Base-by-base conservation (phyloP, 2,329 filamentous ascomycete species). In the Diaporthe nobilis region DNA sequence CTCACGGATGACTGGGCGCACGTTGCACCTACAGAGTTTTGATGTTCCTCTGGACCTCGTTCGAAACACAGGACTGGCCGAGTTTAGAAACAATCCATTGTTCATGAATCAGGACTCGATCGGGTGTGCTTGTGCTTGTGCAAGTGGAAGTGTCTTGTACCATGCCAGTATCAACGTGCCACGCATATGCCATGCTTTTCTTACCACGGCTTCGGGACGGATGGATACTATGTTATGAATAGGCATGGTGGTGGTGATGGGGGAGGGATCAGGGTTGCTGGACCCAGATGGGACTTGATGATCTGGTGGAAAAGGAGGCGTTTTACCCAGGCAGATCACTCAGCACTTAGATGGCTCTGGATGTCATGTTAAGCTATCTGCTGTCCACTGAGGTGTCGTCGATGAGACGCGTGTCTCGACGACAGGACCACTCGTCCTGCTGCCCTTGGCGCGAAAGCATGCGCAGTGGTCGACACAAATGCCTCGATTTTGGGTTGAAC, bases 21-120 rank as follows among this genome's bases (percentile, higher is more conserved):
- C 34, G 34, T 34, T 1, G 34, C 34, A 34, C 20, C 4, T 17
- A n/a, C 34, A 25, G 13, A 44, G 60, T 10, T n/a, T 8, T 44
- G 42, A 31, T 4, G 39, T 65, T 65, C 25, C 39, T 47, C 17
- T 65, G 39, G 13, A 34, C 42, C 22, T 12, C 17, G 25, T 65
- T 65, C 15, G n/a, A 31, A 47, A 67, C 20, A 49, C 44, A 67
- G 42, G 63, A 22, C 22, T 67, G 63, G 63, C 44, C 63, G 63
- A 51, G 44, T 51, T 67, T 51, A 67, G 63, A 67, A 67, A 67
- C 63, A 49, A 37, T n/a, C 25, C 25, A 25, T 72, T 72, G 53
- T 57, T 15, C 70, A 65, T 37, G 70, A 60, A 47, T 60, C 34
- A 55, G 39, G 13, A 34, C 51, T 15, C 17, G 37, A 42, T 55